Evolutionary conservation across 106 monocot genomes (phyloP).

Genomic region (Ottelia alismoides): DNA sequence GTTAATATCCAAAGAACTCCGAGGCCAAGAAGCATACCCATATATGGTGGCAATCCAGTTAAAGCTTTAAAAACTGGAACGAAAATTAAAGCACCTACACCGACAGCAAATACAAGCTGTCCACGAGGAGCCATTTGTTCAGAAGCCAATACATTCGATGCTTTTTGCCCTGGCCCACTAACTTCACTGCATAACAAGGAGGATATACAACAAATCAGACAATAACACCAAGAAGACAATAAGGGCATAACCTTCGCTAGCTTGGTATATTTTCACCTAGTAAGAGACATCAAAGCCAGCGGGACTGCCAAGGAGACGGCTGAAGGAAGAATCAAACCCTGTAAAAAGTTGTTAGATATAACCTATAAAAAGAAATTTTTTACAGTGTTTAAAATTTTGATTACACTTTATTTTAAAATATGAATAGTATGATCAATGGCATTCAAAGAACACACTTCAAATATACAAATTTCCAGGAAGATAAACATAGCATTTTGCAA

Average conservation of each 20-base stretch:
- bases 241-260: no score
- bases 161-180: constrained; percentile 36
- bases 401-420: no score
- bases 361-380: no score
- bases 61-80: constrained; percentile 87
- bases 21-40: constrained; percentile 93
- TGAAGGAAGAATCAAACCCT: constrained; percentile 85
- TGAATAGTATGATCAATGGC: no score
- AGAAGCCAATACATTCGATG: constrained; percentile 44
- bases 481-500: no score
- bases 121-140: constrained; percentile 98
- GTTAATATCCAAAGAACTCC: constrained; percentile 95
- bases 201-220: no score
- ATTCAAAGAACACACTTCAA: no score
- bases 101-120: constrained; percentile 87
- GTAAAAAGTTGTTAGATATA: no score
- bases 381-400: no score
- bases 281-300: constrained; percentile 92
- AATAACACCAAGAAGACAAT: no score
- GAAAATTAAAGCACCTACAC: constrained; percentile 70
- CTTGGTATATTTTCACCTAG: constrained; percentile 73
- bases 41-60: constrained; percentile 86
- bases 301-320: constrained; percentile 83
- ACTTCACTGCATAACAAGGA: constrained; percentile 65
- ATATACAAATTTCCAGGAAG: no score